These are phyloP conservation scores for Yarrowia galli DNA, from an alignment of 1,139 yeast genomes.

Conservation along the genomic window DNA sequence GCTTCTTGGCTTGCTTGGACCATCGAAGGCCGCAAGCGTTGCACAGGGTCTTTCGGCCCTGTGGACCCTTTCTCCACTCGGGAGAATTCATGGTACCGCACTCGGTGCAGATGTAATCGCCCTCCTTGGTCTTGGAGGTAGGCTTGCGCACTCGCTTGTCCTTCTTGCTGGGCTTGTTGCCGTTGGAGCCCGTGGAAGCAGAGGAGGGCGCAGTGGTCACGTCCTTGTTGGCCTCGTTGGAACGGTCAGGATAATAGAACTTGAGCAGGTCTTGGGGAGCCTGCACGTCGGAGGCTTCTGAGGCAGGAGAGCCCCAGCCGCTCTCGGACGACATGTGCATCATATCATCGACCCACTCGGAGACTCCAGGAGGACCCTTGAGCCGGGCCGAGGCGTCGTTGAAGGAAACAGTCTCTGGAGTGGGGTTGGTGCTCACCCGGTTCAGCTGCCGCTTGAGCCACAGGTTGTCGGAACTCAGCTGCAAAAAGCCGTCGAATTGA, in stretches of 20 bases:
- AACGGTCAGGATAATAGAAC: constrained; percentile 22
- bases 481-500: constrained; percentile 33
- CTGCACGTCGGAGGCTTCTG: neutral
- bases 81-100: constrained; percentile 88
- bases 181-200: neutral
- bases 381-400: constrained; percentile 23
- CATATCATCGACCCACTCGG: constrained; percentile 35
- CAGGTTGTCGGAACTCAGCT: constrained; percentile 28
- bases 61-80: constrained; percentile 92
- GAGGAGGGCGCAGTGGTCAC: constrained; percentile 1
- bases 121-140: constrained; percentile 27
- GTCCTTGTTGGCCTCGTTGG: constrained; percentile 5
- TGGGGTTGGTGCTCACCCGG: constrained; percentile 13
- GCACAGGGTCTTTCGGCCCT: constrained; percentile 82
- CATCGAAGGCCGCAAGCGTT: constrained; percentile 90
- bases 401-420: neutral
- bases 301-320: constrained; percentile 35
- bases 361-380: constrained; percentile 29
- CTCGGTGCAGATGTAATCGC: constrained; percentile 45
- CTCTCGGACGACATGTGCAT: constrained; percentile 25
- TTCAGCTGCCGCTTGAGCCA: constrained; percentile 32
- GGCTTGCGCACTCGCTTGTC: constrained; percentile 31
- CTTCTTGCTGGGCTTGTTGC: neutral
- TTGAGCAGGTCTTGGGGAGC: constrained; percentile 9
- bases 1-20: constrained; percentile 67